A percentile compares a stretch with the other conserved stretches of the same genome.
Conservation (phyloP, 2,329 filamentous ascomycete genomes). For the Apiospora sp. region DNA sequence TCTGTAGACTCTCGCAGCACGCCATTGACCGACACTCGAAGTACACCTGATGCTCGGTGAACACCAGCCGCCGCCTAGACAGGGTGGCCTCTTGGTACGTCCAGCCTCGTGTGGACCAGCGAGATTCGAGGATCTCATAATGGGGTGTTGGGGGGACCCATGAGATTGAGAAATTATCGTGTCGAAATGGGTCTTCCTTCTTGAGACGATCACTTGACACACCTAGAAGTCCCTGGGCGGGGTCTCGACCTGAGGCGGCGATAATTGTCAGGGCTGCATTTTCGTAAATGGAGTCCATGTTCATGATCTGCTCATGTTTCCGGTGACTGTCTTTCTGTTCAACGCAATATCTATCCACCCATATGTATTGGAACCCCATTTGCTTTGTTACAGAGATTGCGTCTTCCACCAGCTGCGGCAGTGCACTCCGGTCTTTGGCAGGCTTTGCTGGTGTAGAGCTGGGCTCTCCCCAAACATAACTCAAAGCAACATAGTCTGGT, state of each 20-base stretch:
- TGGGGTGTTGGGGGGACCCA: background rate
- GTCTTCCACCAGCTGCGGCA: background rate
- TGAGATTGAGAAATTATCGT: background rate
- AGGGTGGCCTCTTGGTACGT: background rate
- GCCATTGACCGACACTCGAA: background rate
- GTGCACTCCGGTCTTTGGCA: background rate
- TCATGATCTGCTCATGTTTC: background rate
- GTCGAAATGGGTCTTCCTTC: background rate
- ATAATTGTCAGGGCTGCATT: background rate
- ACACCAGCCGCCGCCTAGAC: background rate
- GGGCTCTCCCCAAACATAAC: background rate
- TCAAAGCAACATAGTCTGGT: background rate
- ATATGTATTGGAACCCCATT: too few relatives aligned
- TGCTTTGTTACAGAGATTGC: background rate
- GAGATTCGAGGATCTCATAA: background rate
- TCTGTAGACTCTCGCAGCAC: background rate
- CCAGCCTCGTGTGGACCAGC: background rate
- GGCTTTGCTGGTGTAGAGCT: background rate
- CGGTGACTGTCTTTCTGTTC: background rate
- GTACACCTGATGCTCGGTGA: background rate
- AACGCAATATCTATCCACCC: background rate
- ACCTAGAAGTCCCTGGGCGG: background rate
- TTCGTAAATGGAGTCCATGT: background rate
- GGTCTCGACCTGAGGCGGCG: too few relatives aligned
- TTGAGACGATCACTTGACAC: background rate